Conservation (phyloP, 1,139 yeast genomes). For the Blastobotrys elegans region DNA sequence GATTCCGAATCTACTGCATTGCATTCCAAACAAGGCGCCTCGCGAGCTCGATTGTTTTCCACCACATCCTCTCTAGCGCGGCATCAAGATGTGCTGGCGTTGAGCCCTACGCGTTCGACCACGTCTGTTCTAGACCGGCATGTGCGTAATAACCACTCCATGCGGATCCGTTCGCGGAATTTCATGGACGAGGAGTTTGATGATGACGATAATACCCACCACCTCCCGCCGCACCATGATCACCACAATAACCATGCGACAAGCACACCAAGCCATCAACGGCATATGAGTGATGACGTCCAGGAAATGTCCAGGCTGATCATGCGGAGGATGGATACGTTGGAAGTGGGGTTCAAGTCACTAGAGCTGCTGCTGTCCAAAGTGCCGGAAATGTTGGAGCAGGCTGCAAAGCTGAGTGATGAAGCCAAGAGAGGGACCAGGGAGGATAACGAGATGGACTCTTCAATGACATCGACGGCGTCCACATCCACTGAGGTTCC, state of each 20-base stretch:
- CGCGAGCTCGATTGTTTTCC: constrained; percentile 18
- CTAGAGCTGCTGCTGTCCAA: constrained; percentile 17
- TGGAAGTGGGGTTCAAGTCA: constrained; percentile 20
- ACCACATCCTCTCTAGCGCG: constrained; percentile 19
- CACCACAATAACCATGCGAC: constrained; percentile 2
- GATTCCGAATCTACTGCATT: constrained; percentile 7
- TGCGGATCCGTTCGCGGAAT: not conserved
- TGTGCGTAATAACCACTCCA: not conserved
- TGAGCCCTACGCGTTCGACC: constrained; percentile 21
- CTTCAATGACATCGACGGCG: not conserved
- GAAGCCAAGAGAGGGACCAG: not conserved
- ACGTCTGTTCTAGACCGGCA: constrained; percentile 10
- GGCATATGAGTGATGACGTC: constrained; percentile 12
- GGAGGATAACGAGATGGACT: not conserved
- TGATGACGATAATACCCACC: not conserved
- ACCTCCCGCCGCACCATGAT: not conserved
- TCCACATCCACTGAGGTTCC: not conserved
- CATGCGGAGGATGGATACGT: constrained; percentile 20
- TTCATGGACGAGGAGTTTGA: not conserved
- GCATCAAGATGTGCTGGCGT: constrained; percentile 16
- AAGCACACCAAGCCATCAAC: not conserved
- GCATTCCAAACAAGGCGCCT: not conserved
- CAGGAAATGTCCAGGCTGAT: constrained; percentile 20
- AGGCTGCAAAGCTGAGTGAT: not conserved
- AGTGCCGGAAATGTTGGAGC: constrained; percentile 1